These are phyloP conservation scores for Avicennia marina DNA, from an alignment of 257 asterid genomes.

Conservation along the genomic window DNA sequence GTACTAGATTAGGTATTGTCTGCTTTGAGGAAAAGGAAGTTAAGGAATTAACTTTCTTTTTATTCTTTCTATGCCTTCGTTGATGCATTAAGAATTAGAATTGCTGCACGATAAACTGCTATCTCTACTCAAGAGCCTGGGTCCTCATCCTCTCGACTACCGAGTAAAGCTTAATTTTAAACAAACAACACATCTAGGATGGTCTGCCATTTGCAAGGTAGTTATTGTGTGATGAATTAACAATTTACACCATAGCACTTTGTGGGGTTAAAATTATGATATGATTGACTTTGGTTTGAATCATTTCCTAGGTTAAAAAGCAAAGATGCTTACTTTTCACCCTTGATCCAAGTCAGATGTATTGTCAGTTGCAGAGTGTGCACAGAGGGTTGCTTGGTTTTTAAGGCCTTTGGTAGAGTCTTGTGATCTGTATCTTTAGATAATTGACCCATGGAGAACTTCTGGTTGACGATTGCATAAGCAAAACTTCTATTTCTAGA, in stretches of 20 bases:
- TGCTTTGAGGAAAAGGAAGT: not conserved
- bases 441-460: not conserved
- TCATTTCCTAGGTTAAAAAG: too few relatives aligned
- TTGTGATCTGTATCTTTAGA: constrained; percentile 3
- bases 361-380: too few relatives aligned
- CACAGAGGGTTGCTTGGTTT: constrained; percentile 2
- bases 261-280: too few relatives aligned
- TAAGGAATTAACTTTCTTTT: not conserved
- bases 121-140: not conserved
- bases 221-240: too few relatives aligned
- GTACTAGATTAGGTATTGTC: not conserved
- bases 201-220: too few relatives aligned
- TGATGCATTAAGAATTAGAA: not conserved
- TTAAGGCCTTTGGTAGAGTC: not conserved
- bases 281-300: too few relatives aligned
- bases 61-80: not conserved
- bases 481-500: not conserved
- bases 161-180: not conserved
- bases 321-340: not conserved
- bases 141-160: not conserved
- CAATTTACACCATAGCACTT: too few relatives aligned
- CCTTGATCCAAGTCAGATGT: too few relatives aligned
- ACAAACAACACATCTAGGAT: too few relatives aligned
- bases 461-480: not conserved
- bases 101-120: not conserved